A percentile compares a stretch with the other conserved stretches of the same genome.
Evolutionary conservation across 1,284 basidiomycete genomes (phyloP).

Genomic region (Gymnopus androsaceus): DNA sequence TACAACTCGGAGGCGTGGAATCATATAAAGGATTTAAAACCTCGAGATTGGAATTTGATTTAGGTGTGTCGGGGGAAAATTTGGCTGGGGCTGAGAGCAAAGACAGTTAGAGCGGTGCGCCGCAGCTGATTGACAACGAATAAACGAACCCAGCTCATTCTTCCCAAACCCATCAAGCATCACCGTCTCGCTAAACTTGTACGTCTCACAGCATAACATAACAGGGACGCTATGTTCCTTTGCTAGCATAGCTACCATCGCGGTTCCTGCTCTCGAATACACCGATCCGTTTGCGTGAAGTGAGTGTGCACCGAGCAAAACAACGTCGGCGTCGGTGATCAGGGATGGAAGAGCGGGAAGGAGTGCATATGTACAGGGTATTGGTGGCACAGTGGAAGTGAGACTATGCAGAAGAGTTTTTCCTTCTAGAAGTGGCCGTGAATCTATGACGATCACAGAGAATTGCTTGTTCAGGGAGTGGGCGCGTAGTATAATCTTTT

Average conservation of each 20-base stretch:
- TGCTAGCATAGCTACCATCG: slow-evolving; percentile 95
- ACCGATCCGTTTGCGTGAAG: slow-evolving; percentile 94
- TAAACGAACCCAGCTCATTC: slow-evolving; percentile 87
- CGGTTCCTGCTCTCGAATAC: slow-evolving; percentile 93
- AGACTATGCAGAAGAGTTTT: slow-evolving; percentile 79
- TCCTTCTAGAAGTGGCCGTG: slow-evolving; percentile 90
- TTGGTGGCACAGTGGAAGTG: slow-evolving; percentile 58
- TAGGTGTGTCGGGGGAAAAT: slow-evolving; percentile 36
- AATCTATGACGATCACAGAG: slow-evolving; percentile 93
- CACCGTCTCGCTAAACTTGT: slow-evolving; percentile 95
- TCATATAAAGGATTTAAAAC: slow-evolving; percentile 88
- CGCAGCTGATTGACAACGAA: slow-evolving; percentile 32
- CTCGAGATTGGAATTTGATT: slow-evolving; percentile 55
- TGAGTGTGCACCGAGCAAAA: slow-evolving; percentile 92
- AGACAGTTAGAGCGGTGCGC: slow-evolving; percentile 12
- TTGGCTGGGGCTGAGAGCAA: slow-evolving; percentile 39
- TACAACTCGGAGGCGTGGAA: slow-evolving; percentile 84
- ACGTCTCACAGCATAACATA: slow-evolving; percentile 97
- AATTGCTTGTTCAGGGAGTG: slow-evolving; percentile 76
- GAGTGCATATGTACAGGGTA: slow-evolving; percentile 91
- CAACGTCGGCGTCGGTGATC: slow-evolving; percentile 78
- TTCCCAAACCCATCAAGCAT: slow-evolving; percentile 94
- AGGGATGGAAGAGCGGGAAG: slow-evolving; percentile 87
- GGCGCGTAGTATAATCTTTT: slow-evolving; percentile 85
- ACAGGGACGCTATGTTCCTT: slow-evolving; percentile 90